phyloP scores from a whole-genome alignment of 345 rosid species.

The Anastatica hierochuntica region DNA sequence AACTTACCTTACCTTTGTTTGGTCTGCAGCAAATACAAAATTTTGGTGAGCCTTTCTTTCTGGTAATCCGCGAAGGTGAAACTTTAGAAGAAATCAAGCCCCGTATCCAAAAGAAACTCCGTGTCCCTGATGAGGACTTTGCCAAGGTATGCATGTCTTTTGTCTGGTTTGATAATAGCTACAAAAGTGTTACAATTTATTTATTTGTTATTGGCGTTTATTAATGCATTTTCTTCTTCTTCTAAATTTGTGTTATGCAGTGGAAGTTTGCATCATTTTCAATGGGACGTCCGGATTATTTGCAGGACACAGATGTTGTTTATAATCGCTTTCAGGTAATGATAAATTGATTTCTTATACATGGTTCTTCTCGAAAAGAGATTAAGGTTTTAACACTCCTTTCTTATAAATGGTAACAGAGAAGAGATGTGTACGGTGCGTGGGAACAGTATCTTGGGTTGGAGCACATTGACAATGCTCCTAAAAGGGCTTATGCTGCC shows the following conservation, averaged over 20 bases:
- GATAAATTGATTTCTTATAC: not conserved
- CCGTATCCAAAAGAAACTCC: slow-evolving; percentile 76
- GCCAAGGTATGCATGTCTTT: slow-evolving; percentile 44
- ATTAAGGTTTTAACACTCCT: not conserved
- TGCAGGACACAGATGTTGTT: slow-evolving; percentile 65
- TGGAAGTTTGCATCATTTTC: slow-evolving; percentile 95
- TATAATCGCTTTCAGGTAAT: slow-evolving; percentile 77
- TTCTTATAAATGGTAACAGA: slow-evolving; percentile 30
- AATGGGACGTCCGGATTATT: slow-evolving; percentile 83
- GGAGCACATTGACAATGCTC: slow-evolving; percentile 68
- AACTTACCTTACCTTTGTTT: slow-evolving; percentile 3
- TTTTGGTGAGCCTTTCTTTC: slow-evolving; percentile 94
- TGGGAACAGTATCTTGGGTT: slow-evolving; percentile 93
- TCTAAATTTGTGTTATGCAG: slow-evolving; percentile 33
- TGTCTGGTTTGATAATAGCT: not conserved
- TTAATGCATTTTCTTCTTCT: not conserved
- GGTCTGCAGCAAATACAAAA: slow-evolving; percentile 74
- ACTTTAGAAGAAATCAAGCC: slow-evolving; percentile 65
- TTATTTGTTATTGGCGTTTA: not conserved
- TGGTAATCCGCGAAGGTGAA: slow-evolving; percentile 89
- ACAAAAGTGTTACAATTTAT: not conserved
- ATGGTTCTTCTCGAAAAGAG: not conserved
- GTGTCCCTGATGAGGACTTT: slow-evolving; percentile 84
- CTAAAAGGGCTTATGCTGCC: slow-evolving; percentile 66
- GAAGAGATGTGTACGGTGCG: slow-evolving; percentile 70